phyloP scores from a whole-genome alignment of 371 early-diverging fungal species.

The Lichtheimia ramosa region DNA sequence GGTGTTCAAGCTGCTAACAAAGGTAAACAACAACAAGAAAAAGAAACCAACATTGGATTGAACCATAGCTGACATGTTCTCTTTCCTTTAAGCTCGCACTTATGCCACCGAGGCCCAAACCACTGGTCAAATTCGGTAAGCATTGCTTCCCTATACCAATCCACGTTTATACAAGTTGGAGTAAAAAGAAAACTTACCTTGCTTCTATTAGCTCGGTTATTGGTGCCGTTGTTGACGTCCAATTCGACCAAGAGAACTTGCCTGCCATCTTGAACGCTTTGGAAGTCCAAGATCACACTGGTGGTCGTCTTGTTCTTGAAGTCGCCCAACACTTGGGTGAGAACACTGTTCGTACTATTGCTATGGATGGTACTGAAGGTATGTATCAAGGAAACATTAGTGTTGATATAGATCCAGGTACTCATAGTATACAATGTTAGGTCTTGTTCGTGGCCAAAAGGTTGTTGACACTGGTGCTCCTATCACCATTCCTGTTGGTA shows the following conservation, averaged over 20 bases:
- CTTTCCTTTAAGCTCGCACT: constrained; percentile 26
- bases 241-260: constrained; percentile 90
- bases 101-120: constrained; percentile 38
- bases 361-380: constrained; percentile 93
- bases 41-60: neutral
- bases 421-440: constrained; percentile 37
- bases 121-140: constrained; percentile 58
- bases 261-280: constrained; percentile 97
- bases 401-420: constrained; percentile 15
- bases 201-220: constrained; percentile 59
- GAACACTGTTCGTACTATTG: constrained; percentile 98
- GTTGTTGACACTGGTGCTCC: constrained; percentile 95
- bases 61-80: neutral
- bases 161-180: neutral
- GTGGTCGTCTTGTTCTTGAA: constrained; percentile 90
- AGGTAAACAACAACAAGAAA: constrained; percentile 7
- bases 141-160: neutral
- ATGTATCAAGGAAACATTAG: constrained; percentile 37
- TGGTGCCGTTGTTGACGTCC: constrained; percentile 99
- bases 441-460: constrained; percentile 95
- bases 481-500: constrained; percentile 94
- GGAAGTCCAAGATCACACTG: constrained; percentile 83
- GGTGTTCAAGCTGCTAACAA: constrained; percentile 22
- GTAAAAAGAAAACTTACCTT: neutral
- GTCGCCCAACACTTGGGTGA: constrained; percentile 97